phyloP scores from a whole-genome alignment of 2,329 filamentous ascomycete species.

The Xylaria hypoxylon region DNA sequence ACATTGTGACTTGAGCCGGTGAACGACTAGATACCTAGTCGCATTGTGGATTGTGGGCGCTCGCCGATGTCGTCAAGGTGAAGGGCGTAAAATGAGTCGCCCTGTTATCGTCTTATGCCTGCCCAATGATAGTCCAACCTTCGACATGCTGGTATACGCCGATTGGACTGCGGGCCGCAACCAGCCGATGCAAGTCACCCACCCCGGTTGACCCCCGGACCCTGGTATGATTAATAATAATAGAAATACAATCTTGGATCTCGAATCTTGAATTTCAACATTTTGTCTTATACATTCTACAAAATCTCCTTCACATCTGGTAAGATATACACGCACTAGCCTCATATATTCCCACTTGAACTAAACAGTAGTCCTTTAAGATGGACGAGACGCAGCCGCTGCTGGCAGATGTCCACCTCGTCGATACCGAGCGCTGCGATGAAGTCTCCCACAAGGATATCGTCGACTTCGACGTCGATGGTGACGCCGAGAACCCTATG shows the following conservation, averaged over 20 bases:
- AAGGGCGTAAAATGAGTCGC: slow-evolving; percentile 22
- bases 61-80: slow-evolving; percentile 32
- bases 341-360: not conserved
- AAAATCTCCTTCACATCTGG: not conserved
- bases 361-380: not conserved
- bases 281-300: not conserved
- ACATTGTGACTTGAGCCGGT: not conserved
- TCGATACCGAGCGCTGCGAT: slow-evolving; percentile 41
- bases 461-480: slow-evolving; percentile 59
- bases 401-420: slow-evolving; percentile 44
- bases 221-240: not conserved
- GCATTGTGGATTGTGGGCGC: not conserved
- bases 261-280: slow-evolving; percentile 11
- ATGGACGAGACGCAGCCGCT: slow-evolving; percentile 54
- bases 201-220: slow-evolving; percentile 8
- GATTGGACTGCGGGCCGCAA: slow-evolving; percentile 10
- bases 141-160: not conserved
- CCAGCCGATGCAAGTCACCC: slow-evolving; percentile 17
- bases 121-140: slow-evolving; percentile 9
- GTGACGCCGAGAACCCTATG: slow-evolving; percentile 63
- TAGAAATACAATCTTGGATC: not conserved
- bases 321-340: slow-evolving; percentile 16
- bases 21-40: too few species aligned
- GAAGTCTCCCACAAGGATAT: slow-evolving; percentile 47
- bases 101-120: not conserved